Percentiles rank a stretch among this genome's conserved stretches.
Conservation (phyloP, 1,284 basidiomycete genomes). For the Cryptococcus floricola region DNA sequence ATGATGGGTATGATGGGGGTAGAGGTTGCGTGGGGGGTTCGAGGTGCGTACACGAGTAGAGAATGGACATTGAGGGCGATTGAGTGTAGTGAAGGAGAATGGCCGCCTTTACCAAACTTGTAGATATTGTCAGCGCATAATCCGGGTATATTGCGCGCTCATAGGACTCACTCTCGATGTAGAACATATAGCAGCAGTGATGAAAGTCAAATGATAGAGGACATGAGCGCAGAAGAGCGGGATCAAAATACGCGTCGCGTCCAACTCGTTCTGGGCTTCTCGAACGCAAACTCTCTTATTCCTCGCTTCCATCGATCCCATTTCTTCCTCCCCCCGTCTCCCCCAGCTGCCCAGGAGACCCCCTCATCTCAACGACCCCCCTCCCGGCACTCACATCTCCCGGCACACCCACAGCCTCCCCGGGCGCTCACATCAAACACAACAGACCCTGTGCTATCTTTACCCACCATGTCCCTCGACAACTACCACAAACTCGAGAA, state of each 20-base stretch:
- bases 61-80: constrained; percentile 24
- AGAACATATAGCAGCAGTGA: no score
- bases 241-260: constrained; percentile 5
- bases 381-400: background rate
- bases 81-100: background rate
- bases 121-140: no score
- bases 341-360: background rate
- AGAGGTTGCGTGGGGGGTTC: constrained; percentile 49
- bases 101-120: no score
- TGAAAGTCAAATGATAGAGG: background rate
- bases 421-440: background rate
- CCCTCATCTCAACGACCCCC: background rate
- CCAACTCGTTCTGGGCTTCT: background rate
- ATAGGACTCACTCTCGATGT: no score
- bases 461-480: constrained; percentile 40
- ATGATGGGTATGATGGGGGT: constrained; percentile 67
- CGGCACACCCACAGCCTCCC: background rate
- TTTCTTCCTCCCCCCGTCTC: background rate
- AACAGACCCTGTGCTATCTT: background rate
- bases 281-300: background rate
- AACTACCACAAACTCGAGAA: constrained; percentile 72
- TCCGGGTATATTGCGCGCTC: no score
- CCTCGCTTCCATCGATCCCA: background rate
- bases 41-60: constrained; percentile 50
- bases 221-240: background rate